A percentile compares a stretch with the other conserved stretches of the same genome.
Evolutionary conservation across 2,329 filamentous ascomycete genomes (phyloP).

Genomic region (Diaporthe capsici): DNA sequence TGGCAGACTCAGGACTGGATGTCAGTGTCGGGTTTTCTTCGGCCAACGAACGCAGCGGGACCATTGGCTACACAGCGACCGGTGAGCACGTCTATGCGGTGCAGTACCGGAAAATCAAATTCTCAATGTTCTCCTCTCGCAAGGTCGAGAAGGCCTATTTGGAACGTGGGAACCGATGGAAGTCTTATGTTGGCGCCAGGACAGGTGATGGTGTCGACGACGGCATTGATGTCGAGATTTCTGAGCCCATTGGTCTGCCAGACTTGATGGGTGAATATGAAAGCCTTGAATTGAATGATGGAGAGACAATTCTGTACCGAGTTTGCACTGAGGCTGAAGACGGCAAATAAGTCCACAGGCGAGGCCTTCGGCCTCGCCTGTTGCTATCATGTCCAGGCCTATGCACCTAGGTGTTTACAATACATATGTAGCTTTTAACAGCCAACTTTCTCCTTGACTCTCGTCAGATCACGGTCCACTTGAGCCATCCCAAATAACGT

Average conservation of each 20-base stretch:
- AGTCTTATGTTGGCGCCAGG: not conserved
- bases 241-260: not conserved
- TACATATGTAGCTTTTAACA: not conserved
- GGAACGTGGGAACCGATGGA: not conserved
- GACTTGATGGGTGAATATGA: not conserved
- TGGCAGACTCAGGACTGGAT: not conserved
- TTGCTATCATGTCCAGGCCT: not conserved
- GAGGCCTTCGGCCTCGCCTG: not conserved
- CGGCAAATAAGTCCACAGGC: not conserved
- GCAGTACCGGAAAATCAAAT: not conserved
- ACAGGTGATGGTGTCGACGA: not conserved
- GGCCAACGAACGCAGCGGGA: not conserved
- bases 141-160: not conserved
- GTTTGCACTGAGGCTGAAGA: not conserved
- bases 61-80: not conserved
- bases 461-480: no score
- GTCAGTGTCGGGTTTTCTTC: not conserved
- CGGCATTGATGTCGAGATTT: not conserved
- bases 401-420: not conserved
- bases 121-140: not conserved
- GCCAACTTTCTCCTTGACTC: no score
- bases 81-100: not conserved
- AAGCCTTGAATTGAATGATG: not conserved
- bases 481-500: no score
- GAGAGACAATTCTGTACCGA: not conserved